These are phyloP conservation scores for Coprinopsis strossmayeri DNA, from an alignment of 768 basidiomycete genomes.

Conservation along the genomic window DNA sequence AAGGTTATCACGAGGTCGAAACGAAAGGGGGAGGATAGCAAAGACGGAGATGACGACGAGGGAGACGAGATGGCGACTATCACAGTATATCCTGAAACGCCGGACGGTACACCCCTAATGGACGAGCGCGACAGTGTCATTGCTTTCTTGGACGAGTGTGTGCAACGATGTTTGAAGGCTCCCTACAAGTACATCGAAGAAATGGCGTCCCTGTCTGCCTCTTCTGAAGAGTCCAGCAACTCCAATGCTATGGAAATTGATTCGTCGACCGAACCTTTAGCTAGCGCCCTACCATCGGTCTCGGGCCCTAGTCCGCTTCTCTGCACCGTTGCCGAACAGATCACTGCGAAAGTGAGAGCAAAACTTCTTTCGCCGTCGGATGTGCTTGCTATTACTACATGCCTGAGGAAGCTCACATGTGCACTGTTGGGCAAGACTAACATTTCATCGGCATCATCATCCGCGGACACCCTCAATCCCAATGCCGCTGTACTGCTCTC, in stretches of 20 bases:
- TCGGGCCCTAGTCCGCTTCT: slow-evolving; percentile 65
- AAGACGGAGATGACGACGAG: slow-evolving; percentile 1
- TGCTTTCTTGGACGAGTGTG: slow-evolving; percentile 79
- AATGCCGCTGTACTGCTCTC: slow-evolving; percentile 16
- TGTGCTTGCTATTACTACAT: slow-evolving; percentile 54
- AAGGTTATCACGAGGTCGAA: slow-evolving; percentile 4
- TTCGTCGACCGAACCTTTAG: not conserved
- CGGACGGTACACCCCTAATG: slow-evolving; percentile 45
- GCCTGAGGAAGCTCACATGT: slow-evolving; percentile 56
- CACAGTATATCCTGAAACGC: slow-evolving; percentile 37
- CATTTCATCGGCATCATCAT: slow-evolving; percentile 26
- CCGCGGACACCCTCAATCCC: slow-evolving; percentile 25
- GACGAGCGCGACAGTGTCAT: slow-evolving; percentile 55
- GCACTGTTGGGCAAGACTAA: slow-evolving; percentile 50
- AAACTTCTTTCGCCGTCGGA: slow-evolving; percentile 53
- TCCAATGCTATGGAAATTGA: slow-evolving; percentile 17
- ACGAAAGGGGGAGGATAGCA: not conserved
- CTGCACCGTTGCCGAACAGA: slow-evolving; percentile 75
- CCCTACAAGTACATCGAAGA: slow-evolving; percentile 86
- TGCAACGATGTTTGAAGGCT: slow-evolving; percentile 73
- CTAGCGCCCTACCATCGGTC: not conserved
- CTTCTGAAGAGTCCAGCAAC: not conserved
- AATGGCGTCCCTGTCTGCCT: slow-evolving; percentile 21
- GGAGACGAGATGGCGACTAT: slow-evolving; percentile 3
- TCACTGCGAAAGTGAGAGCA: slow-evolving; percentile 58